Conservation (phyloP, 2,329 filamentous ascomycete genomes). For the Fusarium chlamydosporum region DNA sequence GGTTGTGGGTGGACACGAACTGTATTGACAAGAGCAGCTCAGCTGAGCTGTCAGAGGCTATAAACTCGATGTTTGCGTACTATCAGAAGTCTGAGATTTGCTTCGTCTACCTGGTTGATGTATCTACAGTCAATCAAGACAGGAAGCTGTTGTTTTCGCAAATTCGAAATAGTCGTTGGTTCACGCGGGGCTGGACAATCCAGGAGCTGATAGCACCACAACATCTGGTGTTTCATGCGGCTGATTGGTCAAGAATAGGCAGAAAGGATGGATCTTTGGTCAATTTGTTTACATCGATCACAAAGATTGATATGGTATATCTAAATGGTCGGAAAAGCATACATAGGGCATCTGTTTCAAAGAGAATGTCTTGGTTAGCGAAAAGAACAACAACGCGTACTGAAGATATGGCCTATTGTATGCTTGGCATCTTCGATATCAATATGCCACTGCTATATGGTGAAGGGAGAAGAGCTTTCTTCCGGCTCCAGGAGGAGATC, state of each 20-base stretch:
- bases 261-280: rapidly evolving
- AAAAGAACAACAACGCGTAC: neutral
- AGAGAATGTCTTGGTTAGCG: neutral
- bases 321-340: neutral
- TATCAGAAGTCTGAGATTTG: neutral
- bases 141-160: slow-evolving; percentile 23
- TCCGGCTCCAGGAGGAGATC: neutral
- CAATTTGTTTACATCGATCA: neutral
- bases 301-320: neutral
- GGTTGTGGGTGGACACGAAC: slow-evolving; percentile 12
- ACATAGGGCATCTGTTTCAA: rapidly evolving
- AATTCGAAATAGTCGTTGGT: neutral
- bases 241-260: slow-evolving; percentile 2
- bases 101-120: neutral
- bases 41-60: neutral
- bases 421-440: slow-evolving; percentile 22
- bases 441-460: slow-evolving; percentile 22
- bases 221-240: slow-evolving; percentile 18
- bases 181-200: slow-evolving; percentile 45
- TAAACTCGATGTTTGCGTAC: slow-evolving; percentile 15
- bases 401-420: slow-evolving; percentile 30
- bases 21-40: slow-evolving; percentile 13
- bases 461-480: neutral
- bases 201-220: slow-evolving; percentile 37
- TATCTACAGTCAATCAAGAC: slow-evolving; percentile 53